Evolutionary conservation across 495 filamentous ascomycete species (phyloP), one percentile per base, ranked within the genome.

Genomic region (Lentithecium fluviatile): DNA sequence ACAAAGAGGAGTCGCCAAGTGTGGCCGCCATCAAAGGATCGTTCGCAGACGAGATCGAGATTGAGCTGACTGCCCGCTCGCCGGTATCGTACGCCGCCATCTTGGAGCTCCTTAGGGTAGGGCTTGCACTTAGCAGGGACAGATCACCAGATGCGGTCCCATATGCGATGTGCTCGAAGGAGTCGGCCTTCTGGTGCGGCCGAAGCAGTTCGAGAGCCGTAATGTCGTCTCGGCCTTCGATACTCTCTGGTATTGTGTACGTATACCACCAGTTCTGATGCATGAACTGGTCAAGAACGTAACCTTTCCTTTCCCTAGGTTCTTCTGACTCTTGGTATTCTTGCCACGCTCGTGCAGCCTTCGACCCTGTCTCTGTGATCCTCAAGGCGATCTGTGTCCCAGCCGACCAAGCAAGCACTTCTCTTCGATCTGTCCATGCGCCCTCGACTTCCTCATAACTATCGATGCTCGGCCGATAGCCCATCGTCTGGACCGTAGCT

Each of bases 191-290:
- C 50, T 80, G 77, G 11, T 74, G 62, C 4, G 78, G 71, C 13
- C 71, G 61, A 24, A 88, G 62, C 0, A 88, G 62, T 66, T 82
- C 80, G 13, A 88, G 24, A 12, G 78, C 74, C 34, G 80, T 82
- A 45, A 88, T 81, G 71, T 89, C 86, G 63, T 87, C 86, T 52
- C 75, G 75, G n/a, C 84, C 85, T 59, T 80, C 83, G 10, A 69
- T 64, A 51, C 77, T 70, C 4, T 79, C 73, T 25, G 77, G 56
- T 42, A 82, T 77, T 58, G 80, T 77, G 64, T 83, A 85, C 0
- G 76, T 71, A 46, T 79, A 64, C 80, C 81, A 87, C 32, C 69
- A 58, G 6, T 36, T 46, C 32, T 54, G 46, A 45, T 72, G 64
- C n/a, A 60, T 32, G 46, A 66, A 67, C 17, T 64, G 23, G 52